phyloP scores from a whole-genome alignment of 2,329 filamentous ascomycete genomes.

The Colletotrichum costaricense region DNA sequence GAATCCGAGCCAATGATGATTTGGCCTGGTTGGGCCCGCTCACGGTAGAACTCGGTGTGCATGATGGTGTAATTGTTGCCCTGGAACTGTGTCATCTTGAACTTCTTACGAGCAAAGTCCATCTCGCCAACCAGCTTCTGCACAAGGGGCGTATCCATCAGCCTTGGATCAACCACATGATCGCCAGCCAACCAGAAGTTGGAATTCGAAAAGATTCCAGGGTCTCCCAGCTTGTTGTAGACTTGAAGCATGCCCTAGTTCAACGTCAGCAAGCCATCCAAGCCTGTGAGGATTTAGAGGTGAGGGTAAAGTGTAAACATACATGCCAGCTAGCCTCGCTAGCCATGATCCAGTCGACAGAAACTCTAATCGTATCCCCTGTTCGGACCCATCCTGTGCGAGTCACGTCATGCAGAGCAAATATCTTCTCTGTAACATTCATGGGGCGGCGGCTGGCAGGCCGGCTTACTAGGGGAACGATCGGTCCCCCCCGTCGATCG shows the following conservation, averaged over 20 bases:
- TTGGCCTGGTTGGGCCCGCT: conserved; percentile 51
- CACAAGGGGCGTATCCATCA: conserved; percentile 21
- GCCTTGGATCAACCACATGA: conserved; percentile 56
- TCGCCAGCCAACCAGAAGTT: conserved; percentile 60
- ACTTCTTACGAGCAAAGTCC: conserved; percentile 25
- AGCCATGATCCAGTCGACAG: conserved; percentile 59
- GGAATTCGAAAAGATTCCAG: conserved; percentile 21
- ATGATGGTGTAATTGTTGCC: conserved; percentile 52
- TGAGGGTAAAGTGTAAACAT: conserved; percentile 41
- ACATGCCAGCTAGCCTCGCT: conserved; percentile 55
- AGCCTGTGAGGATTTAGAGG: neutral
- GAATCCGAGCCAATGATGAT: conserved; percentile 51
- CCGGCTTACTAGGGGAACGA: conserved; percentile 13
- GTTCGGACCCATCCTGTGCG: conserved; percentile 46
- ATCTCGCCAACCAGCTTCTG: conserved; percentile 20
- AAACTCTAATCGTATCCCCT: conserved; percentile 53
- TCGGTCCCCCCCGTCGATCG: conserved; percentile 9
- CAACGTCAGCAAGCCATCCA: neutral
- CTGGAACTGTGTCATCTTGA: conserved; percentile 40
- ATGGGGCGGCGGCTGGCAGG: conserved; percentile 42
- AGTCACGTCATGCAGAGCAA: conserved; percentile 52
- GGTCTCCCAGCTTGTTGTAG: conserved; percentile 26
- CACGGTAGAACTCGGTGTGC: conserved; percentile 52
- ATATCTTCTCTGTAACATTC: conserved; percentile 58
- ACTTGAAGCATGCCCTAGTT: conserved; percentile 26